Evolutionary conservation across 495 filamentous ascomycete species (phyloP), one percentile per base, ranked within the genome.

Genomic region (Xylaria castorea): DNA sequence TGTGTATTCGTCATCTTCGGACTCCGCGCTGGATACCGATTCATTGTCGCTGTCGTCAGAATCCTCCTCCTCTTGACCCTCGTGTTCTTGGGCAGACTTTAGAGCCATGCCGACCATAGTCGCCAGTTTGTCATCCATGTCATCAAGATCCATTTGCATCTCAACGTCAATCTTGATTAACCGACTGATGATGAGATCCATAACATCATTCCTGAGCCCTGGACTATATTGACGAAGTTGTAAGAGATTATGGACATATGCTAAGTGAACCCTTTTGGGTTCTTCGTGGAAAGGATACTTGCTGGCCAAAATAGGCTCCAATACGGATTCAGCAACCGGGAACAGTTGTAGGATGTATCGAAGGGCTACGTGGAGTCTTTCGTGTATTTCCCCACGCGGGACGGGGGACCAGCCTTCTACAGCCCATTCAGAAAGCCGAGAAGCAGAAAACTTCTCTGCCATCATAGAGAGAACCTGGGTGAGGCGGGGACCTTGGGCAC

Each of bases 91-190:
- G 76, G 81, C 72, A 73, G 81, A 66, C 55, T 77, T 70, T 18
- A 84, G 67, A 50, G 81, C 78, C 75, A 88, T 78, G 18, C 86
- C 86, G 50, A 85, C 85, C 75, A 81, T 77, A 4, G 85, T 82
- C 5, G 83, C 81, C 60, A 85, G 81, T 58, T 87, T 87, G 69
- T 88, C 86, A 44, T 88, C 85, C 65, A 96, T 82, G 73, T 97
- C 93, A 71, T 98, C 94, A 74, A 98, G 87, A 75, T 98, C 94
- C 14, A 93, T 89, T 80, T 97, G 95, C 78, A 98, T 94, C 78
- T 97, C 93, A 4, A 97, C 92, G 75, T 99, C 96, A 58, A 97
- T 91, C 80, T 96, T 97, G 70, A 98, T 93, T 5, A 98, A 83
- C 65, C 91, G 88, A 46, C 95, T 91, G 14, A 92, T 92, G 51